These are phyloP conservation scores for Suillus cothurnatus DNA, from an alignment of 768 basidiomycete species.

Conservation along the genomic window DNA sequence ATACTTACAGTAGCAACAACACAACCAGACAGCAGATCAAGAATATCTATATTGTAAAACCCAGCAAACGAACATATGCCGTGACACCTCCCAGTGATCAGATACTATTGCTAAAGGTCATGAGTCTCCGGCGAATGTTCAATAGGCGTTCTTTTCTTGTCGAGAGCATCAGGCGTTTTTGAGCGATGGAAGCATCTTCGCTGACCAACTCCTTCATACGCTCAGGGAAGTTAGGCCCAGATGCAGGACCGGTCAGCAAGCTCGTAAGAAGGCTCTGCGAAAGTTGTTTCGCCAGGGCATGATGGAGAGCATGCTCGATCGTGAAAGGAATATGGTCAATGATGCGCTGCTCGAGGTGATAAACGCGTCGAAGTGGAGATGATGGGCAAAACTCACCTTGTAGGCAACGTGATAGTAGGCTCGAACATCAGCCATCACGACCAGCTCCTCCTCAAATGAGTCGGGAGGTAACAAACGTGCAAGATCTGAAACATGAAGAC, in stretches of 20 bases:
- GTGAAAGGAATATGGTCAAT: conserved; percentile 55
- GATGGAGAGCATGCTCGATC: conserved; percentile 49
- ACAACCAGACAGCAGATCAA: not conserved
- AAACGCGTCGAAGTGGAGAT: not conserved
- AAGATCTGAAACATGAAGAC: conserved; percentile 22
- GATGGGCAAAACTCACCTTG: conserved; percentile 37
- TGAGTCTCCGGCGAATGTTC: conserved; percentile 39
- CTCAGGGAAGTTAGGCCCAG: conserved; percentile 20
- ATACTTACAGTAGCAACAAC: not conserved
- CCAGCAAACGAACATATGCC: not conserved
- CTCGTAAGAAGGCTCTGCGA: conserved; percentile 38
- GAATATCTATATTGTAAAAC: not conserved
- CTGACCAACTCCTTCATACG: conserved; percentile 44
- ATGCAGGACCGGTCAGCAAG: conserved; percentile 27
- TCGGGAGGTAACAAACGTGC: conserved; percentile 21
- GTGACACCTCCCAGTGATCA: not conserved
- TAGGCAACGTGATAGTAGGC: conserved; percentile 54
- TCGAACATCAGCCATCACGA: conserved; percentile 48
- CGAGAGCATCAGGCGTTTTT: conserved; percentile 37
- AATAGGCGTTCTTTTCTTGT: conserved; percentile 39
- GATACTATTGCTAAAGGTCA: conserved; percentile 22
- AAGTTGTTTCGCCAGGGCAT: conserved; percentile 38
- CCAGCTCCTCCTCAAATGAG: conserved; percentile 39
- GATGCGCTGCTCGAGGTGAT: conserved; percentile 43
- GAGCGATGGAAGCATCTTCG: conserved; percentile 45